These are phyloP conservation scores for Loxodes magnus DNA, from an alignment of 73 alveolate genomes.

Conservation along the genomic window DNA sequence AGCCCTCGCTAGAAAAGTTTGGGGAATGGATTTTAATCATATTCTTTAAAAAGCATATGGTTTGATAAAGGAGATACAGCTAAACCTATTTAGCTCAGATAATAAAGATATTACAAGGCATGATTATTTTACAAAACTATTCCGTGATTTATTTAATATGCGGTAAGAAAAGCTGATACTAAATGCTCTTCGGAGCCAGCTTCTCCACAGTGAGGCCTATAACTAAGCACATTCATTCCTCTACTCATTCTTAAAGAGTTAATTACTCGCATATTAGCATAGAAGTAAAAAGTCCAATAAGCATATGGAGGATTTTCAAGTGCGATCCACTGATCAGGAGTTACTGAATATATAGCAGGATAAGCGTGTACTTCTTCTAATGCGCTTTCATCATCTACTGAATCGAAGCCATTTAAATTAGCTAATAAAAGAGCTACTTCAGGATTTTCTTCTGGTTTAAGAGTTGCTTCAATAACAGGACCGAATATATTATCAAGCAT, in stretches of 20 bases:
- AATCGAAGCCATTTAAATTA: slow-evolving; percentile 42
- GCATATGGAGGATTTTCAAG: slow-evolving; percentile 56
- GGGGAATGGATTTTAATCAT: slow-evolving; percentile 24
- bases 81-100: slow-evolving; percentile 55
- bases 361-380: slow-evolving; percentile 27
- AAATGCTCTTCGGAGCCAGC: slow-evolving; percentile 63
- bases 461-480: slow-evolving; percentile 11
- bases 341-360: slow-evolving; percentile 12
- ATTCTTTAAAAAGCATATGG: slow-evolving; percentile 36
- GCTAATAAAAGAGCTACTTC: neutral
- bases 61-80: slow-evolving; percentile 69
- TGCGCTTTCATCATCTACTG: slow-evolving; percentile 63
- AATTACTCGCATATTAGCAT: slow-evolving; percentile 37
- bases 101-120: slow-evolving; percentile 39
- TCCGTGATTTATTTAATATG: slow-evolving; percentile 20
- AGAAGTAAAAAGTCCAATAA: slow-evolving; percentile 32
- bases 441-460: slow-evolving; percentile 9
- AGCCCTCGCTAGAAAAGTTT: slow-evolving; percentile 38
- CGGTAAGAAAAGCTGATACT: slow-evolving; percentile 46
- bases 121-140: slow-evolving; percentile 15
- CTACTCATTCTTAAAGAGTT: slow-evolving; percentile 41
- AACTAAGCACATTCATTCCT: slow-evolving; percentile 31
- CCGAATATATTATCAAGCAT: slow-evolving; percentile 25
- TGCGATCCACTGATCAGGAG: slow-evolving; percentile 32
- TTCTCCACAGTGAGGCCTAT: slow-evolving; percentile 73